phyloP scores from a whole-genome alignment of 2,329 filamentous ascomycete genomes.

The Aspergillus puulaauensis region DNA sequence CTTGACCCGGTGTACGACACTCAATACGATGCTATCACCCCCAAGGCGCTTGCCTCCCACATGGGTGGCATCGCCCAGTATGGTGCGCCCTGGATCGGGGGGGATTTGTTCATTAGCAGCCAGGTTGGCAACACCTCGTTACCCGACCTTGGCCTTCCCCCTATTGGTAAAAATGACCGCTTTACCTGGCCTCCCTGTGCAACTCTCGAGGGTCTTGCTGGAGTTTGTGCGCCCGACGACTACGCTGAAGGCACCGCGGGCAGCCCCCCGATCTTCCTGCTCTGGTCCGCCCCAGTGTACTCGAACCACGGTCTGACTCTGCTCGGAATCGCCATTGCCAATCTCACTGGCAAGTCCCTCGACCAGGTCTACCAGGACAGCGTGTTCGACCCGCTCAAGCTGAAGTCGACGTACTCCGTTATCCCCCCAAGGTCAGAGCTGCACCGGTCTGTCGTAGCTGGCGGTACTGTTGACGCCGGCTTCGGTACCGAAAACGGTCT shows the following conservation, averaged over 20 bases:
- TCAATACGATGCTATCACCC: slow-evolving; percentile 51
- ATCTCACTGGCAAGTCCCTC: slow-evolving; percentile 42
- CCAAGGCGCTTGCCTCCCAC: slow-evolving; percentile 48
- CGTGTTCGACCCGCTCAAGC: slow-evolving; percentile 45
- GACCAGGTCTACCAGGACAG: slow-evolving; percentile 39
- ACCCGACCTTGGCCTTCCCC: slow-evolving; percentile 15
- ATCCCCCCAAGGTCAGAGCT: slow-evolving; percentile 24
- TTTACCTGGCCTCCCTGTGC: slow-evolving; percentile 12
- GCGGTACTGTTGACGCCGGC: neutral
- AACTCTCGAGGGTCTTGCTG: neutral
- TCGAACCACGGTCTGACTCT: slow-evolving; percentile 46
- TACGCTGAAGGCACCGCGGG: neutral
- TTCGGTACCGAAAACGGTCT: slow-evolving; percentile 10
- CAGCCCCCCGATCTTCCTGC: slow-evolving; percentile 41
- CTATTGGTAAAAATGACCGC: slow-evolving; percentile 28
- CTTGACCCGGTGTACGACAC: slow-evolving; percentile 34
- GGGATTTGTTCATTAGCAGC: neutral
- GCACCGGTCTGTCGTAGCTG: slow-evolving; percentile 20
- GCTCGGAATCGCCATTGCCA: slow-evolving; percentile 47
- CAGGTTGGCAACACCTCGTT: no score
- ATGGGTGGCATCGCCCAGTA: slow-evolving; percentile 43
- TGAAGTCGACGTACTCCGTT: slow-evolving; percentile 43
- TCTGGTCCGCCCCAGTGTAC: slow-evolving; percentile 50
- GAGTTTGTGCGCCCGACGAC: neutral
- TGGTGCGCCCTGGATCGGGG: neutral